Evolutionary conservation across 2,329 filamentous ascomycete genomes (phyloP), one percentile per base, ranked within the genome.

Genomic region (Ustilaginoidea virens): DNA sequence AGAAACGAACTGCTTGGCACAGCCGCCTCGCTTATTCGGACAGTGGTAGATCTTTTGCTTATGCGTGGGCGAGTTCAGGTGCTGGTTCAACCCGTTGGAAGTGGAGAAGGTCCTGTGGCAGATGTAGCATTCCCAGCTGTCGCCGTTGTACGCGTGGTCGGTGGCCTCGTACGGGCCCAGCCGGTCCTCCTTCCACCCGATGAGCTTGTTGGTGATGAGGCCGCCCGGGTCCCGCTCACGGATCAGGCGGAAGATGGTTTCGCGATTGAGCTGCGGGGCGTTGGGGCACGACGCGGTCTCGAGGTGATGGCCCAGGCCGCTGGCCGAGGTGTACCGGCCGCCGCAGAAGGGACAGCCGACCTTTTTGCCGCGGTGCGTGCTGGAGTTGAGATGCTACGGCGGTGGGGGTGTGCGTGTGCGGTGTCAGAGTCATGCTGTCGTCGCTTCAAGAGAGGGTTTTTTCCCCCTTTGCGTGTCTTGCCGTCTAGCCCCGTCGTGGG

Each of bases 331-430:
- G 36, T 54, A 69, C 5, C 4, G 12, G 2, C 21, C 33, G 20
- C 49, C 42, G 49, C 72, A 77, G 41, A 67, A 74, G 0, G 64
- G 69, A 33, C 72, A 78, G 1, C 22, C 1, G 6, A 72, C 44
- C 2, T 44, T 44, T 1, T 27, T 33, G 30, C 60, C 59, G 1
- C 53, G 54, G 36, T 78, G 71, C 28, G 44, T 39, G 5, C 49
- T 50, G 0, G 68, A 74, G 18, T 61, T 63, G 5, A 67, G 52
- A 35, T 76, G 71, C 69, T 74, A 20, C 17, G 3, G 14, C 5
- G n/a, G n/a, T n/a, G n/a, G n/a, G n/a, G n/a, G n/a, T n/a, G n/a
- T n/a, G n/a, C n/a, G n/a, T n/a, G n/a, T n/a, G n/a, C n/a, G n/a
- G n/a, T n/a, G n/a, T n/a, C n/a, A n/a, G n/a, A n/a, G n/a, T n/a